Base-by-base conservation (phyloP, 1,284 basidiomycete species). In the Tetrapyrgos nigripes region DNA sequence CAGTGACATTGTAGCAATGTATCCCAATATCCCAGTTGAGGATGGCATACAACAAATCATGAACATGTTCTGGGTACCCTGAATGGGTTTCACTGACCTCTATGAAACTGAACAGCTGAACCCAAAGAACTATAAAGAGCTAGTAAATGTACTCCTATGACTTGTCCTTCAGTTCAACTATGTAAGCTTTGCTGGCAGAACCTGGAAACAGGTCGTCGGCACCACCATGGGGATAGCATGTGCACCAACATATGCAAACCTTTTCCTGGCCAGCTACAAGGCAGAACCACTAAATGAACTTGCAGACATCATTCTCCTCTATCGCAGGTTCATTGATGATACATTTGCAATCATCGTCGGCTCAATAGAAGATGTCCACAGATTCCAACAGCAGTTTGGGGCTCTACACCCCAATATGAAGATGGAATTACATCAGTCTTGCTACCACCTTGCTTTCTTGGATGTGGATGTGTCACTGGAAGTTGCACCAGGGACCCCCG, bases 371-470 rank as follows among this genome's bases (percentile, higher is more conserved):
- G 63, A 64, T 53, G 61, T 64, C 29, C 51, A 49, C 10, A 8
- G 26, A 6, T 64, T 64, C 50, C 51, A 64, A 46, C 8, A 40
- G 26, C 55, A 58, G 11, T 58, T 64, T 35, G 63, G 61, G 24
- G 14, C 52, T 19, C 62, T 64, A 23, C 62, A 64, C 47, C 62
- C 62, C 2, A 59, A 58, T 43, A 64, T 64, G 62, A 64, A 50
- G 50, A 57, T 64, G 53, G 62, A 64, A 56, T 64, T 57, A 60
- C 31, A 56, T 10, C 54, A 58, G 33, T 61, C 60, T 31, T 46
- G 35, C 33, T 43, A 19, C 11, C 45, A 35, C 4, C 40, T 64
- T 8, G 60, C 63, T n/a, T 64, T 64, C 48, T 53, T 64, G 17
- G 63, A 64, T 56, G 23, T 64, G 10, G 55, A 48, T 8, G 55